Conservation (phyloP, 2,329 filamentous ascomycete genomes). For the Fusarium albosuccineum region DNA sequence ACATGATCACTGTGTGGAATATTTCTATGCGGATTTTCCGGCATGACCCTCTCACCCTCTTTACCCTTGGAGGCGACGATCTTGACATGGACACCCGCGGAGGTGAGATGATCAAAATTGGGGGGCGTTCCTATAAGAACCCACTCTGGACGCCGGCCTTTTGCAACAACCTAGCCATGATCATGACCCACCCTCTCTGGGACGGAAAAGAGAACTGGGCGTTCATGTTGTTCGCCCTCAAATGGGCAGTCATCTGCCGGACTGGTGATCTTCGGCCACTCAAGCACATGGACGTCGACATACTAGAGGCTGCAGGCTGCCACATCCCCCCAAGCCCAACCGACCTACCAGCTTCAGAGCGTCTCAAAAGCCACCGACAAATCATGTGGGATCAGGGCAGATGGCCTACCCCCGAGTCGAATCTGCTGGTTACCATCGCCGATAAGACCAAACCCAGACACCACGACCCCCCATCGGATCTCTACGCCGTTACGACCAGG, state of each 20-base stretch:
- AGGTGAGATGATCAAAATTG: no score
- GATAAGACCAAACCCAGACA: background rate
- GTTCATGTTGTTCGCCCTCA: background rate
- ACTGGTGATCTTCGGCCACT: background rate
- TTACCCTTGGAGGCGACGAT: no score
- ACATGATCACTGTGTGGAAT: no score
- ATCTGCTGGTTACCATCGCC: background rate
- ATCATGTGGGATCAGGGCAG: background rate
- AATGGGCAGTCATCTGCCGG: conserved; percentile 3
- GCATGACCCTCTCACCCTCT: no score
- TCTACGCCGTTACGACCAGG: background rate
- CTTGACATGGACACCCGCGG: no score
- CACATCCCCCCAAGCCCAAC: background rate
- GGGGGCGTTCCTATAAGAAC: no score
- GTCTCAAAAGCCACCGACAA: background rate
- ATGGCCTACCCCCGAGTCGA: background rate
- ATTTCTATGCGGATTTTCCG: no score
- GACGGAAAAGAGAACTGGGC: background rate
- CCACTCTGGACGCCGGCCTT: background rate
- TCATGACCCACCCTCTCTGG: background rate
- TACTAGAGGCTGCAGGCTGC: background rate
- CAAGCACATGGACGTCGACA: background rate
- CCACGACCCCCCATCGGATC: background rate
- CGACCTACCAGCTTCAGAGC: background rate
- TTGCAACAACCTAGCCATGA: background rate